Conservation (phyloP, 2,329 filamentous ascomycete species). For the Trichoderma gracile region DNA sequence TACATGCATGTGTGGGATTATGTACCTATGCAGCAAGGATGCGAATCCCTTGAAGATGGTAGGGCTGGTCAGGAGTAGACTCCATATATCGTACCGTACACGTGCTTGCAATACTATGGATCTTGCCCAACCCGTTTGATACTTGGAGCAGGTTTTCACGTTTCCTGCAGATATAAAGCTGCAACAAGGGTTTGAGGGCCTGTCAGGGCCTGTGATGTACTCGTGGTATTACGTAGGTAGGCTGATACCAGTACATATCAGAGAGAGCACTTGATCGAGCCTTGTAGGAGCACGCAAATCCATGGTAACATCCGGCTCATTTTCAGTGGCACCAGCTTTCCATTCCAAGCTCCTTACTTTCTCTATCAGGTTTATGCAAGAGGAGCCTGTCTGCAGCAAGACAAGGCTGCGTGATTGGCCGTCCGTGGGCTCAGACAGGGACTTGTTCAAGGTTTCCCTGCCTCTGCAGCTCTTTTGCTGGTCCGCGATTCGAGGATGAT, state of each 20-base stretch:
- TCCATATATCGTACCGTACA: background rate
- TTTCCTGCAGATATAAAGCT: no score
- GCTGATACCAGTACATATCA: background rate
- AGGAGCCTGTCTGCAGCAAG: slow-evolving; percentile 10
- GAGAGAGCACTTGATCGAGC: background rate
- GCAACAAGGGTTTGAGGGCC: background rate
- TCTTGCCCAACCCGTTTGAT: no score
- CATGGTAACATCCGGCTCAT: no score
- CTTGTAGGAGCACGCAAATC: no score
- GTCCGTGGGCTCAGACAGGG: background rate
- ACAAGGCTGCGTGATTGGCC: slow-evolving; percentile 1
- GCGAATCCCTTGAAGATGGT: background rate
- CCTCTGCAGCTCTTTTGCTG: background rate
- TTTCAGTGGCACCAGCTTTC: slow-evolving; percentile 7
- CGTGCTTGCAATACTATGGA: background rate
- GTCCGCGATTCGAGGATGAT: background rate
- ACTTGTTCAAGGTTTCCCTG: background rate
- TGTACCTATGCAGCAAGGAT: background rate
- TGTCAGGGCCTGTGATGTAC: background rate
- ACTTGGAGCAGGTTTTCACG: no score
- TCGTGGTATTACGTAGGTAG: background rate
- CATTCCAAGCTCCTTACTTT: slow-evolving; percentile 9
- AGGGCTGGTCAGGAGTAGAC: slow-evolving; percentile 2
- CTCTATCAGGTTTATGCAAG: slow-evolving; percentile 19
- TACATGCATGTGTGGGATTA: no score